These are phyloP conservation scores for Zanthoxylum bungeanum DNA, from an alignment of 345 rosid species.

Conservation along the genomic window DNA sequence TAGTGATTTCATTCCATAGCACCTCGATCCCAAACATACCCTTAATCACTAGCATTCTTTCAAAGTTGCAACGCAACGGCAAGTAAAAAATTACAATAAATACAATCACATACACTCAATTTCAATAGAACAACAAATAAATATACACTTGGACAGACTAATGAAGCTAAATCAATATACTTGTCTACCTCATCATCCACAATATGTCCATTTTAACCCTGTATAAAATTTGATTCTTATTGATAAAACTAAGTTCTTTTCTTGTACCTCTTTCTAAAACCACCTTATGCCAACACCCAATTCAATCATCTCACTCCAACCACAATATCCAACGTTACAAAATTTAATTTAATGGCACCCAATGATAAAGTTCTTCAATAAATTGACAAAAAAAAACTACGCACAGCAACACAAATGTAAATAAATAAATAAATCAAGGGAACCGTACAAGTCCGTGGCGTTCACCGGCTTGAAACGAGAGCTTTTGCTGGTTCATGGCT, in stretches of 20 bases:
- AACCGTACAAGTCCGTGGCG: constrained; percentile 62
- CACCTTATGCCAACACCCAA: not conserved
- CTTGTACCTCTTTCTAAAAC: not conserved
- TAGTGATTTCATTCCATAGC: too few species aligned
- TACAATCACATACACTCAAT: too few species aligned
- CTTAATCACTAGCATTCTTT: too few species aligned
- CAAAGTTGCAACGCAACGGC: too few species aligned
- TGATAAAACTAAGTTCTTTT: not conserved
- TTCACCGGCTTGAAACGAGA: constrained; percentile 73
- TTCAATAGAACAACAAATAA: not conserved
- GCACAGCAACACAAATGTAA: too few species aligned
- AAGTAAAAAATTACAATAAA: too few species aligned
- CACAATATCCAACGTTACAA: not conserved
- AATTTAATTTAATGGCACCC: not conserved
- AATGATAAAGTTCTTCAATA: too few species aligned
- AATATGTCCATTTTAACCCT: too few species aligned
- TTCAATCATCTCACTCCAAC: constrained; percentile 8
- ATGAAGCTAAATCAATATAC: not conserved
- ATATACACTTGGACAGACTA: not conserved
- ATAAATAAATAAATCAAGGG: not conserved
- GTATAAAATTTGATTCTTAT: not conserved
- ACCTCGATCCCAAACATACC: too few species aligned
- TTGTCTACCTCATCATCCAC: too few species aligned
- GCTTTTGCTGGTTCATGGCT: constrained; percentile 70
- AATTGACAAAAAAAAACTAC: too few species aligned